These are phyloP conservation scores for Styphnolobium japonicum DNA, from an alignment of 306 rosid genomes.

Conservation along the genomic window DNA sequence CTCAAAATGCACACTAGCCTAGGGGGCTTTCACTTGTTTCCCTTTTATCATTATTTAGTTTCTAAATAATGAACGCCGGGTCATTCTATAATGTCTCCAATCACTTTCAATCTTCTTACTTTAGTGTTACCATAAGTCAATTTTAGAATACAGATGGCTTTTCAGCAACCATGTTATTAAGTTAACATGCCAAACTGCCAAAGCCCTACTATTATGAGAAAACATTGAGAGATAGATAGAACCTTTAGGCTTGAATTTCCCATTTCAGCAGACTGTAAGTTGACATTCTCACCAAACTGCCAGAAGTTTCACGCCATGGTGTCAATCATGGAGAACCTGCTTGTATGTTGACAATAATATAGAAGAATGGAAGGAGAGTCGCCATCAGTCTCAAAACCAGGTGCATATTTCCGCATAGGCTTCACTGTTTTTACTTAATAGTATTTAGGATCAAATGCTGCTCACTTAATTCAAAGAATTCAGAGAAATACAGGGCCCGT, in stretches of 20 bases:
- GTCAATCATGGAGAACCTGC: too few species aligned
- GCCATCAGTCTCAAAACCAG: background rate
- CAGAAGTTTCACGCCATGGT: too few species aligned
- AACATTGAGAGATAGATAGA: too few species aligned
- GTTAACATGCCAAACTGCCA: background rate
- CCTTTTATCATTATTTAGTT: too few species aligned
- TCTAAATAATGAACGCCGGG: background rate
- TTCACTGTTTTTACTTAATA: too few species aligned
- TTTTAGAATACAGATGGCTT: background rate
- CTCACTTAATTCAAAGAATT: too few species aligned
- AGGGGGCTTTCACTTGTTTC: background rate
- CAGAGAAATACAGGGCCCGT: too few species aligned
- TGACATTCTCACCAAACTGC: too few species aligned
- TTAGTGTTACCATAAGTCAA: background rate
- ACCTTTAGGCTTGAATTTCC: too few species aligned
- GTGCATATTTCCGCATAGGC: background rate
- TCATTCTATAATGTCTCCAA: background rate
- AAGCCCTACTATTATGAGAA: background rate
- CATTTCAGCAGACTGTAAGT: too few species aligned
- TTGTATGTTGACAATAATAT: background rate
- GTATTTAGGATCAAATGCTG: too few species aligned
- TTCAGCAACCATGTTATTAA: background rate
- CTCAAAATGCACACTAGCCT: background rate
- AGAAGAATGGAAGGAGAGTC: background rate
- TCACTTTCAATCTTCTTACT: background rate